Base-by-base conservation (phyloP, 805 yeast genomes). In the Suhomyces prunicola region DNA sequence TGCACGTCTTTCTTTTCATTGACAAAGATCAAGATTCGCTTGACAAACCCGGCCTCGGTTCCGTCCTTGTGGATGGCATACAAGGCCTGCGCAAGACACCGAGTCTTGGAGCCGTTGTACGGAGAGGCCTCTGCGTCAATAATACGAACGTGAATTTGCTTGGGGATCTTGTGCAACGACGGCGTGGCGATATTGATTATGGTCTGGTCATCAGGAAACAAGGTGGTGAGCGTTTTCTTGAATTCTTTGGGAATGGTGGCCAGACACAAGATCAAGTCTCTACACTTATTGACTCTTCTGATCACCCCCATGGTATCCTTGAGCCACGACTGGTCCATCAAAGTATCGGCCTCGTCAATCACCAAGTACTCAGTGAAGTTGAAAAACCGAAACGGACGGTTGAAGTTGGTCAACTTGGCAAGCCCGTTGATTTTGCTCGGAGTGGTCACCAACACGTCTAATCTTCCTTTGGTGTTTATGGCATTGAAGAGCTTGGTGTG, bases 301-400 rank as follows among this genome's bases (percentile, higher is more conserved):
- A 90, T 70, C 1, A 82, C 80, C 2, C 73, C 67, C 56, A 82
- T 78, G 2, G 97, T 88, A 47, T 83, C 85, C 24, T 78, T 78
- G 9, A 85, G 68, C 79, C 91, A 92, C 0, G 94, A 86, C 50
- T 83, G 81, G 65, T 92, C 96, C 84, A 92, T 79, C 52, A 93
- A 72, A 0, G 97, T 88, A 69, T 93, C 99, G 0, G 99, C 98
- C 68, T 93, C 99, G 66, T 93, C 99, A 12, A 88, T 81, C 1
- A 89, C 93, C 45, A 87, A 76, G 62, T 79, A 86, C 26, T 77
- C 76, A 5, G 86, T 83, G 12, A 72, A 66, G 46, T 68, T 68
- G 54, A 82, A 72, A 23, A 71, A 61, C 36, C 76, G 67, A 55
- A 69, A 73, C 4, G 68, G 79, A 57, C 54, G 60, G 48, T 64